Evolutionary conservation across 208 protist species (phyloP), one percentile per base, ranked within the genome.

Genomic region (Phytomonas serpens): DNA sequence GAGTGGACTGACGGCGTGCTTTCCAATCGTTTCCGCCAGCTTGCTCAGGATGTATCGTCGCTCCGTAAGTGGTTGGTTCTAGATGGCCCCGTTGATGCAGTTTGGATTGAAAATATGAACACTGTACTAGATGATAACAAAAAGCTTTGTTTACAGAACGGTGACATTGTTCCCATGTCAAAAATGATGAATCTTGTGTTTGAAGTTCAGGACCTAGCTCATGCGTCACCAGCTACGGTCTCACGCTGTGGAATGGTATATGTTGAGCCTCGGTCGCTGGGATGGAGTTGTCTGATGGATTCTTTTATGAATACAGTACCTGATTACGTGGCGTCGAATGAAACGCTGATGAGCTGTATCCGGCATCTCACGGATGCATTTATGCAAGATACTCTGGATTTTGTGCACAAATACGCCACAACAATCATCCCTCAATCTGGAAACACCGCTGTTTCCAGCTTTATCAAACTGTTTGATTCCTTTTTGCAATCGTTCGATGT

Each of bases 51-150:
- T 70, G 84, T 85, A 14, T 89, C 92, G 16, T 71, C 75, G 23
- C 90, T 97, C 64, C 86, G 93, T 65, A 97, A 98, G 77, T 99
- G 97, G 97, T 83, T 99, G 63, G 87, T 99, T 19, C 93, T 98
- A 19, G 97, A 99, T 64, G 97, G 97, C 70, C 98, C 98, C 34
- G 98, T 99, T 10, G 98, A 99, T 79, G 97, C 98, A n/a, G 85
- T 99, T 61, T 99, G 98, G 98, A 99, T 99, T 88, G 98, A 99
- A 82, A 99, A 99, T 80, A 99, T 99, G 98, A 99, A 99, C 88
- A 99, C 98, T 27, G 97, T 99, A 31, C 89, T 99, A 16, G 98
- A 99, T 79, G 98, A 99, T 81, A 99, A 99, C 86, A 99, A 98
- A 86, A 98, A 98, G 77, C 92, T 99, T 47, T 99, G 98, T 76